phyloP scores from a whole-genome alignment of 495 filamentous ascomycete species.

The Penicillium waksmanii region DNA sequence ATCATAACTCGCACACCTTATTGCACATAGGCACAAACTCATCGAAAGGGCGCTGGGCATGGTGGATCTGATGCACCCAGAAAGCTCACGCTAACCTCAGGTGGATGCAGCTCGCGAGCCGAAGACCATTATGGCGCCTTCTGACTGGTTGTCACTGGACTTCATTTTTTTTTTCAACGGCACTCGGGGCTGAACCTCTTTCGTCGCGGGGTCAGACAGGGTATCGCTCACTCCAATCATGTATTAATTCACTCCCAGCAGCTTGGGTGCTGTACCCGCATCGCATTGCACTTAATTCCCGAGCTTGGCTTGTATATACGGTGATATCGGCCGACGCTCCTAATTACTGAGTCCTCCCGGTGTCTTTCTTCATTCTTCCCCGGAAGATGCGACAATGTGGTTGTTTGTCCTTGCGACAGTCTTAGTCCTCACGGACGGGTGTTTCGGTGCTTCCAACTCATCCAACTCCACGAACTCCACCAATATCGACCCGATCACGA shows the following conservation, averaged over 20 bases:
- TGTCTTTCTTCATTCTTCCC: background rate
- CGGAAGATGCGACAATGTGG: conserved; percentile 10
- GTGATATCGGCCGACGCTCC: background rate
- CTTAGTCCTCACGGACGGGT: background rate
- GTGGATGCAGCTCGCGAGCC: conserved; percentile 4
- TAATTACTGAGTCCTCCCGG: background rate
- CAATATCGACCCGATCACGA: conserved; percentile 29
- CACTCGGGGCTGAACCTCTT: background rate
- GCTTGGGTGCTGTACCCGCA: background rate
- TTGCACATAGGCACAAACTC: conserved; percentile 3
- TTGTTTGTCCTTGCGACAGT: background rate
- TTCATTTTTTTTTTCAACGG: background rate
- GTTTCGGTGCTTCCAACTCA: conserved; percentile 12
- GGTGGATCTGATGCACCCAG: conserved; percentile 1
- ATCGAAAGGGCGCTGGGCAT: background rate
- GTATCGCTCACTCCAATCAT: background rate
- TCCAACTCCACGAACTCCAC: background rate
- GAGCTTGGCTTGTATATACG: background rate
- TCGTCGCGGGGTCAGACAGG: background rate
- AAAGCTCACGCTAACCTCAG: background rate
- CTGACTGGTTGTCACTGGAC: conserved; percentile 1
- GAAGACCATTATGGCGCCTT: background rate
- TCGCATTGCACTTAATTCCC: background rate
- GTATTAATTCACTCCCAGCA: conserved; percentile 2
- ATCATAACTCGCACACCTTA: background rate